Evolutionary conservation across 2,329 filamentous ascomycete species (phyloP), one percentile per base, ranked within the genome.

Genomic region (Fusarium siculi): DNA sequence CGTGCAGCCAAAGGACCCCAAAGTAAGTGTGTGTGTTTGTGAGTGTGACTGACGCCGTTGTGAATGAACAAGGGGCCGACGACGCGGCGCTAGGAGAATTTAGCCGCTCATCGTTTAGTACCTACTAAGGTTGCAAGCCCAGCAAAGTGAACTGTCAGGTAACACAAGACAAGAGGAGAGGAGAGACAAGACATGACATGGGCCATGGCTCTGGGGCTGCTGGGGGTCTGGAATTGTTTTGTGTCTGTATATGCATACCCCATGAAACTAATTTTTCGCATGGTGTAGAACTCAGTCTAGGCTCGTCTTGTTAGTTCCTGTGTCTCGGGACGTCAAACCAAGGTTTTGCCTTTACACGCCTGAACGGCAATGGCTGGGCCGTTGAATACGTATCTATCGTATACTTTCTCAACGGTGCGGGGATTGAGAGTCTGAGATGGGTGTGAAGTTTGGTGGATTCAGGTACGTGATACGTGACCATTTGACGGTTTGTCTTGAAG

Each of bases 31-130:
- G 72, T 39, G 43, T 28, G 68, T n/a, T n/a, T 25, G 25, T 73
- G 75, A 73, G 74, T 77, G 75, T 77, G 72, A 77, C 76, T 75
- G 72, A 77, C 65, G 70, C 74, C 61, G 75, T 75, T 75, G 54
- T 49, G 56, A 34, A 66, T 65, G 59, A 63, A 73, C 75, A 76
- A 76, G 75, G 75, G 75, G 69, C 63, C 65, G 44, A 49, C 68
- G 75, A 57, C 59, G 59, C 55, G 59, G 66, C 75, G 75, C 75
- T 77, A 77, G 75, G 75, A 77, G 75, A 77, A 74, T 77, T 77
- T 77, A 77, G 69, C 75, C 75, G 75, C 75, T 70, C 21, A 28
- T 46, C 50, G 37, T 43, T 49, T 42, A 40, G 32, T 28, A 11
- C 36, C 37, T 63, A 32, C 32, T 30, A 12, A 30, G 30, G 49